Evolutionary conservation across 139 green algal genomes (phyloP), one percentile per base, ranked within the genome.

Genomic region (Coccomyxa sp.): DNA sequence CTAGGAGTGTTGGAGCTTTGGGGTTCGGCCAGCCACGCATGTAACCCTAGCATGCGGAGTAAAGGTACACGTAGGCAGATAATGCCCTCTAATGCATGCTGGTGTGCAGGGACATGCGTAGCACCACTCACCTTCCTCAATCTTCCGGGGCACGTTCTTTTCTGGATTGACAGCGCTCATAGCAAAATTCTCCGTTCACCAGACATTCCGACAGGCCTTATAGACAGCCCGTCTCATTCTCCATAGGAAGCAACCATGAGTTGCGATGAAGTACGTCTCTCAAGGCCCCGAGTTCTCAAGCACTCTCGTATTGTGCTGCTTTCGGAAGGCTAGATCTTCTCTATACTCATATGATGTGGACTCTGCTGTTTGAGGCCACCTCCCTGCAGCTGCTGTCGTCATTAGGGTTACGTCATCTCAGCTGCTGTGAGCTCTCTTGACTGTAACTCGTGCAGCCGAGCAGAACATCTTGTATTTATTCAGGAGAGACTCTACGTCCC

Each of bases 101-200:
- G n/a, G n/a, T n/a, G n/a, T n/a, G n/a, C n/a, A n/a, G n/a, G n/a
- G n/a, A n/a, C n/a, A n/a, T n/a, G n/a, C n/a, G n/a, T n/a, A n/a
- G n/a, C n/a, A n/a, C n/a, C n/a, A 31, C 37, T 70, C 71, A 80
- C 76, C 76, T 75, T 80, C 76, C 39, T 80, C 76, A 44, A 80
- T 64, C 68, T 80, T 80, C 31, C 64, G 37, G n/a, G 76, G 75
- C 8, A 80, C 64, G 5, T 69, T 29, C 64, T 40, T 37, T 16
- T 33, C 64, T 18, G 73, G 50, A 7, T 31, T 64, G 18, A 64
- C 22, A 64, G 50, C 50, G 27, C 22, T n/a, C 5, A 10, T 64
- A 64, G 18, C 22, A 64, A 22, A 64, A 39, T 39, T 37, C 39
- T 77, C 39, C 29, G 22, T 36, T 64, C 38, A 55, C 18, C 73